Evolutionary conservation across 202 grass and related monocot species (phyloP).

Genomic region (Brachypodium distachyon): DNA sequence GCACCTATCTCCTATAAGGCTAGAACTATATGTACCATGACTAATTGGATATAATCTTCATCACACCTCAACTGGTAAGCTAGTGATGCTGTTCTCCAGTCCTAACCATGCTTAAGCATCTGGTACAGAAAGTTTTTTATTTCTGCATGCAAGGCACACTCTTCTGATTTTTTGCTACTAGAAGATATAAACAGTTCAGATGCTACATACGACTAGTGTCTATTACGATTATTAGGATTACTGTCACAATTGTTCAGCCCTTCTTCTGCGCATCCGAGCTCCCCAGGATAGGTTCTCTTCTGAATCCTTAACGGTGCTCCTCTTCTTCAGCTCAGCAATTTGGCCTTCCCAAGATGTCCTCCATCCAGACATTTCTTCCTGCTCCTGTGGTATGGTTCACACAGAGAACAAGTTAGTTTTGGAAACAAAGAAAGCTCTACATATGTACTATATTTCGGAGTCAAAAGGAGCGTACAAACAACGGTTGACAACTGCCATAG

Average conservation of each 20-base stretch:
- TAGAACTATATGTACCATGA: background rate
- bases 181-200: background rate
- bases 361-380: constrained; percentile 60
- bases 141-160: background rate
- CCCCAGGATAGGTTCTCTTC: constrained; percentile 91
- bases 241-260: constrained; percentile 30
- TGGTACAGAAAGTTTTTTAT: background rate
- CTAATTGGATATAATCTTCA: background rate
- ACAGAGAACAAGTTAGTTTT: background rate
- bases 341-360: constrained; percentile 82
- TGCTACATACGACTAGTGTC: background rate
- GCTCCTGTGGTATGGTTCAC: constrained; percentile 35
- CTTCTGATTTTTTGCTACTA: background rate
- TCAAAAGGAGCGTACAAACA: background rate
- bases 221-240: background rate
- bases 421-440: background rate
- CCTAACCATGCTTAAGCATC: background rate
- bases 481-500: background rate
- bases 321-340: constrained; percentile 46
- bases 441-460: too few relatives aligned
- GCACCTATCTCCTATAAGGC: too few relatives aligned
- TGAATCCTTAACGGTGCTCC: constrained; percentile 55
- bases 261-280: constrained; percentile 61
- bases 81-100: background rate
- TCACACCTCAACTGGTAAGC: background rate